Evolutionary conservation across 1,139 yeast genomes (phyloP).

Genomic region (Suhomyces yuchorum): DNA sequence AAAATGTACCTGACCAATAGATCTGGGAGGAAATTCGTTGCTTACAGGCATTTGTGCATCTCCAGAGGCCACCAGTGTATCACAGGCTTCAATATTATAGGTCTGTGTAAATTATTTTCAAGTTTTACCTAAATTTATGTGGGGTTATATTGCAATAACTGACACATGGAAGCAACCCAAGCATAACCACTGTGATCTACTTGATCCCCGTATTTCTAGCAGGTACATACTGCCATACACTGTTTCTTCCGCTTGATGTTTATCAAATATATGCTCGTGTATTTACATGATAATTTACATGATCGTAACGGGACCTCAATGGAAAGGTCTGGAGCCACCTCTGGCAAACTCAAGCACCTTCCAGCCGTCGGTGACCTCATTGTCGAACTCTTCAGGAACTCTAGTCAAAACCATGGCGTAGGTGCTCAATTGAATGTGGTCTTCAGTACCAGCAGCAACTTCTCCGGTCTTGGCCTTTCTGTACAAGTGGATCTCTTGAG

Average conservation of each 20-base stretch:
- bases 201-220: no score
- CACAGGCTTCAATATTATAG: no score
- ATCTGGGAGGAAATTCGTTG: no score
- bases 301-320: constrained; percentile 35
- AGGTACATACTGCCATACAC: no score
- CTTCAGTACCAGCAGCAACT: constrained; percentile 94
- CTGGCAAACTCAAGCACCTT: constrained; percentile 92
- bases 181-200: no score
- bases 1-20: no score
- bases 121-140: no score
- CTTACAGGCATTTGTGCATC: no score
- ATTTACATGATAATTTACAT: constrained; percentile 12
- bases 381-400: constrained; percentile 87
- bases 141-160: no score
- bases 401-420: constrained; percentile 97
- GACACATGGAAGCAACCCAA: no score
- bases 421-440: constrained; percentile 87
- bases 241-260: background rate
- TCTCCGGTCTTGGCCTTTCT: constrained; percentile 91
- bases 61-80: no score
- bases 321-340: constrained; percentile 90
- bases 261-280: constrained; percentile 3
- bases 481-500: constrained; percentile 91
- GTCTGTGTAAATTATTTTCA: no score
- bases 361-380: constrained; percentile 96